Conservation (phyloP, 225 moss, liverwort and hornwort species). For the Pleurozium schreberi region DNA sequence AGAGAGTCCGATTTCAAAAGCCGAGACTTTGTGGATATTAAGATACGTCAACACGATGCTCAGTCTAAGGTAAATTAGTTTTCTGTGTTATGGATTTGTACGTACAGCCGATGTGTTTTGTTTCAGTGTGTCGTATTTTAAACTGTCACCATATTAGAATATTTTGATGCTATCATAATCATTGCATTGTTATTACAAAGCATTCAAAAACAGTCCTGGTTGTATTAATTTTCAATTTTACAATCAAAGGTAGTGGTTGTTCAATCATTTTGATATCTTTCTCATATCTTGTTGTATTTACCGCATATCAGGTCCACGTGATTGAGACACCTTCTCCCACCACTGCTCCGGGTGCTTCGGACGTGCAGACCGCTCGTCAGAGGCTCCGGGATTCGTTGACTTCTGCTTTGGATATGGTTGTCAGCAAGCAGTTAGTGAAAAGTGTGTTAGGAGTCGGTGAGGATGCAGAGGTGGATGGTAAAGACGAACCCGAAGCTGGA, state of each 20-base stretch:
- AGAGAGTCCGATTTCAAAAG: conserved; percentile 13
- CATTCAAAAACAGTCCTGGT: background rate
- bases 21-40: conserved; percentile 18
- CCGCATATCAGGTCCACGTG: conserved; percentile 11
- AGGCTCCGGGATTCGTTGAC: conserved; percentile 78
- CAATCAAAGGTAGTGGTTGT: background rate
- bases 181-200: background rate
- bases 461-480: background rate
- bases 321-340: conserved; percentile 32
- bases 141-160: background rate
- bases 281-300: background rate
- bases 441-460: conserved; percentile 57
- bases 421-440: conserved; percentile 79
- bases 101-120: background rate
- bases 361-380: conserved; percentile 47
- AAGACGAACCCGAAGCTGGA: background rate
- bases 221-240: background rate
- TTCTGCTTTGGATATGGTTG: conserved; percentile 84
- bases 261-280: background rate
- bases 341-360: conserved; percentile 19
- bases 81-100: background rate
- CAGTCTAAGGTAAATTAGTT: conserved; percentile 14
- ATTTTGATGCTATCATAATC: background rate
- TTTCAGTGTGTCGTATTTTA: background rate
- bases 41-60: conserved; percentile 12